Evolutionary conservation across 2,329 filamentous ascomycete species (phyloP), one percentile per base, ranked within the genome.

Genomic region (Thielaviopsis punctulata): DNA sequence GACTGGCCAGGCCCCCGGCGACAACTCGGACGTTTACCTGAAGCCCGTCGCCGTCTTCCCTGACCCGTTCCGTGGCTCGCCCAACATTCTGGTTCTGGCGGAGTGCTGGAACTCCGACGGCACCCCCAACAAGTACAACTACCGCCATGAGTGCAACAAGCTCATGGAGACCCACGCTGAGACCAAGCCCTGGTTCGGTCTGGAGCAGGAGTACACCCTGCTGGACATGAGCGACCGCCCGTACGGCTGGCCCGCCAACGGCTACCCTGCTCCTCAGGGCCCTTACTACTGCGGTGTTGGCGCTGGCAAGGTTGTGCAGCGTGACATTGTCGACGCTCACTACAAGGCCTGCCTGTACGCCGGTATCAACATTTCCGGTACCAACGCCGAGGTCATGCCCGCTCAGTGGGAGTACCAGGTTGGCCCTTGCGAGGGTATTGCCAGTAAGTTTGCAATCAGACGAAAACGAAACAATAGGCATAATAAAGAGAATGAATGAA

Each of bases 301-400:
- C 61, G 85, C 87, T 60, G 88, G 89, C 73, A 93, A 92, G 77
- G 92, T 96, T 63, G 92, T 93, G 71, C 90, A 89, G 81, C 84
- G 90, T 73, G 90, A 98, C 66, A 90, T 98, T 57, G 89, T 98
- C 60, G 90, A 96, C 74, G 65, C 66, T 1, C 67, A 69, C 62
- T 72, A 72, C 65, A 72, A 72, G 64, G 68, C 68, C 55, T 95
- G 78, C 76, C 66, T 96, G 69, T 64, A 87, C 68, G 80, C 90
- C 56, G 83, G 84, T 56, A 77, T 98, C 70, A 82, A 89, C 68
- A 96, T 98, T 69, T 95, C 89, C 23, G 92, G 92, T 64, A 96
- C 92, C 73, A 98, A 98, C 70, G 92, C 92, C 59, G 92, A 98
- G 77, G 92, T 98, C 64, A 94, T 95, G 86, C 85, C 88, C 58